Evolutionary conservation across 1,139 yeast genomes (phyloP).

Genomic region (Hansenula sp.): DNA sequence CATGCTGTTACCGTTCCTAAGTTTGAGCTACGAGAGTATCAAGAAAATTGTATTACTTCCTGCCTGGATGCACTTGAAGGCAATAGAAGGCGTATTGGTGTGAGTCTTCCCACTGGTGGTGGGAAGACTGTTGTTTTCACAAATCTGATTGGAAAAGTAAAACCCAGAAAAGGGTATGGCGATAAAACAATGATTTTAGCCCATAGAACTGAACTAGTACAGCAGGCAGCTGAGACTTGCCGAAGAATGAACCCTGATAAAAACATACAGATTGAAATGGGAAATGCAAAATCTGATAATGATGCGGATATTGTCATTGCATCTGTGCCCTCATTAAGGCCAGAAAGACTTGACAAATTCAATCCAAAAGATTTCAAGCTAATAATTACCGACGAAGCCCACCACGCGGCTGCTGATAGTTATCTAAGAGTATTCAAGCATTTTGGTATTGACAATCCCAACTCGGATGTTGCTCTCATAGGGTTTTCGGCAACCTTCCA

Average conservation of each 20-base stretch:
- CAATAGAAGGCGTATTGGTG: constrained; percentile 64
- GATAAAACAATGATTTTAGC: constrained; percentile 64
- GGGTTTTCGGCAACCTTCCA: constrained; percentile 87
- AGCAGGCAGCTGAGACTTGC: constrained; percentile 62
- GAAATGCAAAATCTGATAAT: constrained; percentile 34
- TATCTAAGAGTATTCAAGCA: constrained; percentile 57
- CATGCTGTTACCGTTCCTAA: background rate
- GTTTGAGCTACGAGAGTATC: constrained; percentile 53
- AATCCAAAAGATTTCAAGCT: constrained; percentile 60
- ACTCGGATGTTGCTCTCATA: constrained; percentile 51
- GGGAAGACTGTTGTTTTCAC: constrained; percentile 90
- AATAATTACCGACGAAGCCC: constrained; percentile 88
- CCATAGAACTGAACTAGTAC: constrained; percentile 75
- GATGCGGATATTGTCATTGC: constrained; percentile 70
- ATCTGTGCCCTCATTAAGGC: constrained; percentile 64
- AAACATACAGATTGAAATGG: constrained; percentile 74
- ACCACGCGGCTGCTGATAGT: constrained; percentile 78
- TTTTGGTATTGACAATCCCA: constrained; percentile 36
- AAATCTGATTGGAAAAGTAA: constrained; percentile 50
- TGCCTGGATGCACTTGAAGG: constrained; percentile 46
- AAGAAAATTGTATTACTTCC: constrained; percentile 60
- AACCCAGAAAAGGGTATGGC: constrained; percentile 36
- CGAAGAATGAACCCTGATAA: constrained; percentile 44
- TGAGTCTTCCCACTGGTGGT: constrained; percentile 90
- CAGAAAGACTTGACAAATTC: constrained; percentile 51